Evolutionary conservation across 768 basidiomycete species (phyloP), one percentile per base, ranked within the genome.

Genomic region (Suillus variegatus): DNA sequence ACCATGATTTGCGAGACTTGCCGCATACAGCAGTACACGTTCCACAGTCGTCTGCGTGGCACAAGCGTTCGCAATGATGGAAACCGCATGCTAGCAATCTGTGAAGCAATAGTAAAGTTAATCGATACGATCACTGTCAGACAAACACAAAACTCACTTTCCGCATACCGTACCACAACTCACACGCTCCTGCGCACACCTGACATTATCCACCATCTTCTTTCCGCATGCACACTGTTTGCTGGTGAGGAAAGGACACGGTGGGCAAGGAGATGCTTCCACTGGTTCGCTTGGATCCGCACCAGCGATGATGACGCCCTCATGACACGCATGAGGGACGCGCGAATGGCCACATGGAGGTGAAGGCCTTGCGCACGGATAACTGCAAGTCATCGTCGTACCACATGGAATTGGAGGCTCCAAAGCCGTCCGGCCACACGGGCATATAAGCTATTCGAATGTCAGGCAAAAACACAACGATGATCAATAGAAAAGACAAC

Each of bases 391-490:
- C 68, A 99, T 87, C 35, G 78, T 79, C 0, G 92, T 95, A 18
- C 93, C 94, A 69, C 97, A 99, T 0, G 90, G 86, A 44, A 97
- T 88, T 0, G 96, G 96, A 0, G 96, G 96, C 41, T 95, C 90
- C 25, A 95, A 78, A 18, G 93, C 83, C 2, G 95, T 98, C n/a
- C 87, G 84, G 0, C 91, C 92, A 74, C 97, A 99, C 57, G 84
- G 77, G 73, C 97, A 99, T 12, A 90, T 76, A 63, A 95, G 78
- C 87, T 93, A 70, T 35, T 22, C 6, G 46, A 58, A 40, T 1
- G 18, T 55, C 10, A 60, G 13, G n/a, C 47, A 28, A 49, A 40
- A 16, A 55, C 32, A 51, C 25, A 60, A 13, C 20, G 36, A 38
- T 20, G 49, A 52, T 28, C 38, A 64, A 38, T 40, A 49, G 22